Conservation (phyloP, 805 yeast species). For the Candida silvatica region DNA sequence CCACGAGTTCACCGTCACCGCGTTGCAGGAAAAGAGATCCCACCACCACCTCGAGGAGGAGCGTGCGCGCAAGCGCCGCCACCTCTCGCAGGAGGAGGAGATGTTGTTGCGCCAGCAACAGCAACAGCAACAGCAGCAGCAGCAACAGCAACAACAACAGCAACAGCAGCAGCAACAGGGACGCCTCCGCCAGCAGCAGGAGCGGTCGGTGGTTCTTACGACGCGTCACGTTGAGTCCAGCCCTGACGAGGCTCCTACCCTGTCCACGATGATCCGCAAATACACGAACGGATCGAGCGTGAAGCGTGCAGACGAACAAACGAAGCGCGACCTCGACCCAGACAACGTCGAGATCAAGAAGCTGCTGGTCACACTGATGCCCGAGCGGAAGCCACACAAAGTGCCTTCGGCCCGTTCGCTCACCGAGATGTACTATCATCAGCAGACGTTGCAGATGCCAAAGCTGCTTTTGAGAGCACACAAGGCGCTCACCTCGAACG, state of each 20-base stretch:
- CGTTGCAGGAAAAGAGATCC: slow-evolving; percentile 24
- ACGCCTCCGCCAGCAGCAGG: not conserved
- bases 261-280: slow-evolving; percentile 21
- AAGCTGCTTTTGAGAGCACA: slow-evolving; percentile 79
- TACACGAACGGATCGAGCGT: slow-evolving; percentile 15
- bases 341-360: slow-evolving; percentile 34
- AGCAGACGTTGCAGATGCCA: slow-evolving; percentile 81
- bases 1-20: slow-evolving; percentile 27
- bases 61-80: slow-evolving; percentile 7
- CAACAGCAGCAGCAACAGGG: slow-evolving; percentile 2
- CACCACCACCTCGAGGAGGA: slow-evolving; percentile 18
- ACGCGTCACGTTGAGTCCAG: slow-evolving; percentile 10
- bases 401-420: slow-evolving; percentile 55
- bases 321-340: slow-evolving; percentile 24
- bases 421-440: slow-evolving; percentile 78
- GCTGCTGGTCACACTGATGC: slow-evolving; percentile 36
- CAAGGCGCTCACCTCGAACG: slow-evolving; percentile 76
- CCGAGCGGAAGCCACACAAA: slow-evolving; percentile 43
- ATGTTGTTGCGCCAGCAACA: not conserved
- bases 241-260: slow-evolving; percentile 20
- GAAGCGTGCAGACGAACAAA: slow-evolving; percentile 20
- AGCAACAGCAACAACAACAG: slow-evolving; percentile 1
- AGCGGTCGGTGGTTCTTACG: slow-evolving; percentile 3
- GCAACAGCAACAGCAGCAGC: slow-evolving; percentile 5
- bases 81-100: slow-evolving; percentile 1